Percentiles rank a stretch among this genome's conserved stretches.
Conservation (phyloP, 1,139 yeast genomes). For the Casaregolazyma lundiana region DNA sequence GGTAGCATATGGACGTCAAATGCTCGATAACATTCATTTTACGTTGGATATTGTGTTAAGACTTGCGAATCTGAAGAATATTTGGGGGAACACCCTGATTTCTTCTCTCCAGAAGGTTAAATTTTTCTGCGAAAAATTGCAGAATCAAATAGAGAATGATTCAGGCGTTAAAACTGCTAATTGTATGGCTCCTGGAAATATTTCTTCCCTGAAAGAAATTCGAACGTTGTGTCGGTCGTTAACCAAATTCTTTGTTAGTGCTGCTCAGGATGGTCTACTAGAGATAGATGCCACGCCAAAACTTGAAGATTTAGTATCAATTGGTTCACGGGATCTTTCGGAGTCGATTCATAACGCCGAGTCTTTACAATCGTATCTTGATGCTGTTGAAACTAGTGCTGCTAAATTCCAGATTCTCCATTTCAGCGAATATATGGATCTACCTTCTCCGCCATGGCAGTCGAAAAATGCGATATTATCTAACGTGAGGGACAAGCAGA, state of each 20-base stretch:
- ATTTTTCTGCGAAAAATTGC: background rate
- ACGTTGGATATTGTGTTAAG: constrained; percentile 1
- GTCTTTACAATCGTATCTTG: background rate
- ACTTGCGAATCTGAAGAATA: background rate
- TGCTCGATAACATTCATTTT: constrained; percentile 1
- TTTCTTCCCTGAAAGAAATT: background rate
- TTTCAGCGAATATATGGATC: constrained; percentile 6
- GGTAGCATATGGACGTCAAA: constrained; percentile 1
- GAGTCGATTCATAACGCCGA: background rate
- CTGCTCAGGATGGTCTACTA: background rate
- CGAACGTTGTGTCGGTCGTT: background rate
- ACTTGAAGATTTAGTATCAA: background rate
- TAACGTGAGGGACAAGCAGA: constrained; percentile 18
- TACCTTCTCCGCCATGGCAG: constrained; percentile 23
- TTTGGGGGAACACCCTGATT: background rate
- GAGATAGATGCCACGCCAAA: background rate
- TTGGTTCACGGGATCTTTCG: background rate
- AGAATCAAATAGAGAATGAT: background rate
- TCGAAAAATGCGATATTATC: constrained; percentile 18
- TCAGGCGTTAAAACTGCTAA: background rate
- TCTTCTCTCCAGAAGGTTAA: background rate
- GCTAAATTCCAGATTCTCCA: background rate
- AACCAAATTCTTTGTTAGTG: background rate
- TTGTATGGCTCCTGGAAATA: background rate
- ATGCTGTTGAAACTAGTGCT: background rate